These are phyloP conservation scores for Pinus taeda DNA, from an alignment of 75 land plant genomes.

Conservation along the genomic window DNA sequence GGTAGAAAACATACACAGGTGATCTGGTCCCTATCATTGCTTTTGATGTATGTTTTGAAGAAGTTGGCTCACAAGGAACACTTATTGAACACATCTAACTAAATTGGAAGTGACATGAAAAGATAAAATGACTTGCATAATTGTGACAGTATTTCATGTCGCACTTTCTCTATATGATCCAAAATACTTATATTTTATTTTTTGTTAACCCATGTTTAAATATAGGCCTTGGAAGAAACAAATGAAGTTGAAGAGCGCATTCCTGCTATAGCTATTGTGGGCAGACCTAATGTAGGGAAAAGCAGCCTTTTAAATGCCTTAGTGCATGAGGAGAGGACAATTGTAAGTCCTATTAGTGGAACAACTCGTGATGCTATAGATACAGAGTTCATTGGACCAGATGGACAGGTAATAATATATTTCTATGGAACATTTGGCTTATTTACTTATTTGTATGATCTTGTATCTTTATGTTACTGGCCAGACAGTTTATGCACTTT, in stretches of 20 bases:
- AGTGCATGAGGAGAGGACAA: slow-evolving; percentile 89
- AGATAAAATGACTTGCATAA: background rate
- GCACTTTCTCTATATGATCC: background rate
- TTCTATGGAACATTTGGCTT: background rate
- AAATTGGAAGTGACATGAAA: background rate
- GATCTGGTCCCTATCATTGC: background rate
- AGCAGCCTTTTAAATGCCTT: slow-evolving; percentile 97
- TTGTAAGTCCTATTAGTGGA: slow-evolving; percentile 98
- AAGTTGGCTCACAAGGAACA: background rate
- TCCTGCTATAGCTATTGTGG: slow-evolving; percentile 88
- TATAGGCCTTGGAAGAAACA: slow-evolving; percentile 23
- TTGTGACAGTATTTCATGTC: background rate
- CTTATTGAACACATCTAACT: background rate
- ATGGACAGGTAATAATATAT: slow-evolving; percentile 60
- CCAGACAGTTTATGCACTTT: background rate
- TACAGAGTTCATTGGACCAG: slow-evolving; percentile 74
- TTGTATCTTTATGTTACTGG: background rate
- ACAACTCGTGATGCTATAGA: slow-evolving; percentile 99
- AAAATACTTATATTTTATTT: background rate
- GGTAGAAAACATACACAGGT: too few relatives aligned
- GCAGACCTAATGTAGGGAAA: slow-evolving; percentile 96
- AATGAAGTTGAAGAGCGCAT: slow-evolving; percentile 40
- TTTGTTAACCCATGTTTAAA: background rate
- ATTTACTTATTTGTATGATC: background rate
- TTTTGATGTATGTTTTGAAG: background rate